phyloP scores from a whole-genome alignment of 176 grass and related monocot species.

The Areca catechu region DNA sequence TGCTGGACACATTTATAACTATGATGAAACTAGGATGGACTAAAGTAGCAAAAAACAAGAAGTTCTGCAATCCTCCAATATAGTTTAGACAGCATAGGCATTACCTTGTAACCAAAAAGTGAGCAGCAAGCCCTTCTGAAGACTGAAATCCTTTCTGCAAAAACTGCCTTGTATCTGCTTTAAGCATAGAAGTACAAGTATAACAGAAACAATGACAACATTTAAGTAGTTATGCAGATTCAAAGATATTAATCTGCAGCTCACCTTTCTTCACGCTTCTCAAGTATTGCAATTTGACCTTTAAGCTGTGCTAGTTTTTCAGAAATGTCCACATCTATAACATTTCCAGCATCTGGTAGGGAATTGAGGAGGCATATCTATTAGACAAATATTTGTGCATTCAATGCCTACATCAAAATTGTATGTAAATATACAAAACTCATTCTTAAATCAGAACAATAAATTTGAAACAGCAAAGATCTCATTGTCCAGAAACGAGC shows the following conservation, averaged over 20 bases:
- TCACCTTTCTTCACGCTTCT: conserved; percentile 98
- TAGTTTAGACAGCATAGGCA: not conserved
- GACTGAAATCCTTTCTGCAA: conserved; percentile 89
- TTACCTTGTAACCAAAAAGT: conserved; percentile 95
- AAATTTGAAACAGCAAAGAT: no score
- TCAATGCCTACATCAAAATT: no score
- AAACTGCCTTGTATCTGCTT: conserved; percentile 93
- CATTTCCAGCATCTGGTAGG: conserved; percentile 41
- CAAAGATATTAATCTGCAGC: conserved; percentile 1
- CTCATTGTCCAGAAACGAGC: no score
- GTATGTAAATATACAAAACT: no score
- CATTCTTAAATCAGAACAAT: no score
- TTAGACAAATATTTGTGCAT: no score
- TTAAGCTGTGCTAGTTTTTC: conserved; percentile 93
- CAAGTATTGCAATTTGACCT: conserved; percentile 86
- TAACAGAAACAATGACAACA: no score
- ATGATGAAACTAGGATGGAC: no score
- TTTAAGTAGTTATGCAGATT: not conserved
- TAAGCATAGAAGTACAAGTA: conserved; percentile 5
- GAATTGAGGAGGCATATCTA: not conserved
- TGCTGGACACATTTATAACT: no score
- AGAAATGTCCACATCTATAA: conserved; percentile 60
- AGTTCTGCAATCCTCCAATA: not conserved
- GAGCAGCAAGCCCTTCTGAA: conserved; percentile 92
- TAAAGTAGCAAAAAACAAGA: no score